A percentile compares a stretch with the other conserved stretches of the same genome.
These are phyloP conservation scores for Kalaharituber pfeilii DNA, from an alignment of 2,329 filamentous ascomycete genomes.

Conservation along the genomic window DNA sequence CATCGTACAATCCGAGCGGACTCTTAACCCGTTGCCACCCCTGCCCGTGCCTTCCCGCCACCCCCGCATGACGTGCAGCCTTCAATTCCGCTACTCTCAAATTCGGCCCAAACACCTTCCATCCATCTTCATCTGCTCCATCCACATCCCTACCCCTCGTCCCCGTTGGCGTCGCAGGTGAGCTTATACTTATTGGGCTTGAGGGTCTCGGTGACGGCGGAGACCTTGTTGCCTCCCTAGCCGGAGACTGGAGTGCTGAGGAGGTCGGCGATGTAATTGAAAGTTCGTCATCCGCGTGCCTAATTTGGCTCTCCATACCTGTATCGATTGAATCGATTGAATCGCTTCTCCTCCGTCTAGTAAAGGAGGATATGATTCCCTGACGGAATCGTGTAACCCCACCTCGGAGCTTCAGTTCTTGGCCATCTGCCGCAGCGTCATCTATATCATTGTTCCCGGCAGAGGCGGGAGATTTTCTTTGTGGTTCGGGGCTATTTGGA, in stretches of 20 bases:
- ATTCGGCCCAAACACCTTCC: not conserved
- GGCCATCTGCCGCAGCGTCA: slow-evolving; percentile 1
- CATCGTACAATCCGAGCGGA: slow-evolving; percentile 10
- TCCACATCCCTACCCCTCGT: not conserved
- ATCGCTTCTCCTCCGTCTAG: not conserved
- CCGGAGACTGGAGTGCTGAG: not conserved
- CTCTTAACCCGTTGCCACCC: slow-evolving; percentile 6
- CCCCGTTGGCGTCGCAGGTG: slow-evolving; percentile 18
- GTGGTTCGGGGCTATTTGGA: slow-evolving; percentile 13
- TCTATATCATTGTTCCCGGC: slow-evolving; percentile 5
- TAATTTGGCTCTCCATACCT: too few species aligned
- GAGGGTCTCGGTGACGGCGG: not conserved
- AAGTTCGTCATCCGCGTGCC: too few species aligned
- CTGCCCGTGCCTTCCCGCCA: not conserved
- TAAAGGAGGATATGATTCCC: not conserved
- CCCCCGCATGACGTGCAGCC: slow-evolving; percentile 1
- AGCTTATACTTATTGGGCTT: slow-evolving; percentile 3
- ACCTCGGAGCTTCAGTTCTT: slow-evolving; percentile 8
- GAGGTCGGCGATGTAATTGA: not conserved
- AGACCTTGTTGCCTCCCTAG: not conserved
- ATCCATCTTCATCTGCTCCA: not conserved
- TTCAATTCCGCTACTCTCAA: slow-evolving; percentile 1
- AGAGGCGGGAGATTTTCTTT: not conserved
- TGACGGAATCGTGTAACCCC: not conserved
- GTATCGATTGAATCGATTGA: not conserved